phyloP scores from a whole-genome alignment of 371 early-diverging fungal species.

The Zychaea mexicana region DNA sequence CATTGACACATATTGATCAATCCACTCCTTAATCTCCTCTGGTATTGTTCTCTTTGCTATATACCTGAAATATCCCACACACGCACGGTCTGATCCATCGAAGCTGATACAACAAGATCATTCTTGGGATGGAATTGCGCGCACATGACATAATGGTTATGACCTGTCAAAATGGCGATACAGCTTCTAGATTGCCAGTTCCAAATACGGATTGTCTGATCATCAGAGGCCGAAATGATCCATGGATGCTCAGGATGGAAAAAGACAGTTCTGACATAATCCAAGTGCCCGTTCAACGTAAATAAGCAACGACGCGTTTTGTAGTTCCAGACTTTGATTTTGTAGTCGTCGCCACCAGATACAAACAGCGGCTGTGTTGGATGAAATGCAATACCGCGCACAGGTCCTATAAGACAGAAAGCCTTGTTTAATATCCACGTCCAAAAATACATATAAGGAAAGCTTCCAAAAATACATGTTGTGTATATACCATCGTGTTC shows the following conservation, averaged over 20 bases:
- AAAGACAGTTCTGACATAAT: slow-evolving; percentile 97
- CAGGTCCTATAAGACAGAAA: slow-evolving; percentile 80
- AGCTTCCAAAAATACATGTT: background rate
- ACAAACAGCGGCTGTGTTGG: slow-evolving; percentile 98
- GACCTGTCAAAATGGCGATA: slow-evolving; percentile 97
- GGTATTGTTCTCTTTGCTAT: background rate
- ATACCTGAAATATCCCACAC: slow-evolving; percentile 98
- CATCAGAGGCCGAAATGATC: slow-evolving; percentile 98
- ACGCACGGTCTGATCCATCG: slow-evolving; percentile 98
- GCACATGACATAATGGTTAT: slow-evolving; percentile 99
- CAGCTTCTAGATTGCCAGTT: slow-evolving; percentile 99
- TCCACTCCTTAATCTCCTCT: background rate
- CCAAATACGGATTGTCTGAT: slow-evolving; percentile 99
- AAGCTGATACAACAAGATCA: slow-evolving; percentile 94
- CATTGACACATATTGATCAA: no score
- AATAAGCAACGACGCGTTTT: slow-evolving; percentile 95
- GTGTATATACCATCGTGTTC: slow-evolving; percentile 95
- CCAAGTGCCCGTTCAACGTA: slow-evolving; percentile 97
- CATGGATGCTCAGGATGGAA: slow-evolving; percentile 99
- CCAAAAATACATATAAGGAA: background rate
- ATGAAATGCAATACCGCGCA: slow-evolving; percentile 98
- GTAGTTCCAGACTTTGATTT: slow-evolving; percentile 99
- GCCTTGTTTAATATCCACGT: no score
- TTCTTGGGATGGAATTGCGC: slow-evolving; percentile 98
- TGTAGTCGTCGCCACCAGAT: slow-evolving; percentile 99